These are phyloP conservation scores for Colletotrichum costaricense DNA, from an alignment of 2,329 filamentous ascomycete species.

Conservation along the genomic window DNA sequence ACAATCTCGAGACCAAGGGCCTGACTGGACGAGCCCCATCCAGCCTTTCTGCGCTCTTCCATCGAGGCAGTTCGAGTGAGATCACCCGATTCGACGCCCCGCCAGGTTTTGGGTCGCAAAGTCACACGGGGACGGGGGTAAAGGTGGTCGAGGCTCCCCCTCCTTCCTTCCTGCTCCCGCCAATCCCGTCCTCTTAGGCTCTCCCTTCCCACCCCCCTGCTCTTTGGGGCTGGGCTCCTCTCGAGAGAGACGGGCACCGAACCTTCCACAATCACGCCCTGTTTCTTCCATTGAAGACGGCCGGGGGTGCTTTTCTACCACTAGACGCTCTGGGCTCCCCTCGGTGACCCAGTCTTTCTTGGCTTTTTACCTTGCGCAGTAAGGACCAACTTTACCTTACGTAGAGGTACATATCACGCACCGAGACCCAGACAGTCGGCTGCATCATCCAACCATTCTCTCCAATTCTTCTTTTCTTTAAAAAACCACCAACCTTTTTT, in stretches of 20 bases:
- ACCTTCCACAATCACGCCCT: conserved; percentile 40
- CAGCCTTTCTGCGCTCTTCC: conserved; percentile 34
- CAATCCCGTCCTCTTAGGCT: too few species aligned
- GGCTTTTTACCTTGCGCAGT: conserved; percentile 10
- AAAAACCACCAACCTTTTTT: not conserved
- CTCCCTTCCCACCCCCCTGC: not conserved
- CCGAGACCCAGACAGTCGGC: not conserved
- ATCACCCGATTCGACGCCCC: conserved; percentile 34
- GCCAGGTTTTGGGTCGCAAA: conserved; percentile 20
- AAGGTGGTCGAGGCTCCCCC: conserved; percentile 25
- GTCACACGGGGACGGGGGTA: conserved; percentile 22
- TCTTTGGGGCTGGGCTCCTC: not conserved
- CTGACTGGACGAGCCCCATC: conserved; percentile 11
- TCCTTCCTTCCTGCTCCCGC: not conserved
- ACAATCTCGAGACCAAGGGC: not conserved
- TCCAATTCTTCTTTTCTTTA: conserved; percentile 21
- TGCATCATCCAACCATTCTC: conserved; percentile 24
- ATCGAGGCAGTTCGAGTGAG: conserved; percentile 29
- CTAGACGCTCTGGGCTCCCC: not conserved
- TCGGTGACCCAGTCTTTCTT: conserved; percentile 15
- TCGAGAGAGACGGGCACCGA: conserved; percentile 33
- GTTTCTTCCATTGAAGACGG: conserved; percentile 31
- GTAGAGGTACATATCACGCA: conserved; percentile 33
- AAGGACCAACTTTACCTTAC: conserved; percentile 16
- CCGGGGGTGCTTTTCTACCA: conserved; percentile 22